These are phyloP conservation scores for Chrysosporium keratinophilum DNA, from an alignment of 2,329 filamentous ascomycete species.

Conservation along the genomic window DNA sequence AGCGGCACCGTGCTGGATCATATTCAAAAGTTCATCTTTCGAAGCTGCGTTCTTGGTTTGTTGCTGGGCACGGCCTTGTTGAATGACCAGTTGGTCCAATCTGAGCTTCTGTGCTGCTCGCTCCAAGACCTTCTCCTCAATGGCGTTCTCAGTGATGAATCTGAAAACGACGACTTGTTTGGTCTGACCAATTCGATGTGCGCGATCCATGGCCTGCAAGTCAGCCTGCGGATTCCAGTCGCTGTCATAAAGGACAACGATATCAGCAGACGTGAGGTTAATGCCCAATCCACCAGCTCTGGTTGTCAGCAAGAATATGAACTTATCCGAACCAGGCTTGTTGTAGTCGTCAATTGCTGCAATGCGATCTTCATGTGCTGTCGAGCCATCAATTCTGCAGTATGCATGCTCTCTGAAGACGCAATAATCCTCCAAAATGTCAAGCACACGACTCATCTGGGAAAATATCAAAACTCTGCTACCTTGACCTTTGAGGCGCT, in stretches of 20 bases:
- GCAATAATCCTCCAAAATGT: conserved; percentile 97
- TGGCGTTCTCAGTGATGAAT: conserved; percentile 95
- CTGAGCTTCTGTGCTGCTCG: conserved; percentile 93
- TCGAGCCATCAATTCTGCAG: conserved; percentile 93
- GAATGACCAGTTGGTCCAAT: conserved; percentile 92
- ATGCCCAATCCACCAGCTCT: conserved; percentile 93
- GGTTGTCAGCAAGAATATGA: conserved; percentile 89
- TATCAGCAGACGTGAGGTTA: conserved; percentile 89
- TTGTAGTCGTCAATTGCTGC: conserved; percentile 98
- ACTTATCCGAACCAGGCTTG: conserved; percentile 88
- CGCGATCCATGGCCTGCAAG: conserved; percentile 96
- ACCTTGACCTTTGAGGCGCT: conserved; percentile 70
- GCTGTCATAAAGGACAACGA: conserved; percentile 92
- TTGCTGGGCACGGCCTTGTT: conserved; percentile 87
- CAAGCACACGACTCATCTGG: conserved; percentile 93
- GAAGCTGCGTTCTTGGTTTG: conserved; percentile 84
- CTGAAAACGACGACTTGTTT: conserved; percentile 96
- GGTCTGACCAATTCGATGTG: conserved; percentile 95
- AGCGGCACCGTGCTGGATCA: conserved; percentile 99
- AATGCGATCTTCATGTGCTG: conserved; percentile 94
- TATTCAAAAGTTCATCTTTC: conserved; percentile 89
- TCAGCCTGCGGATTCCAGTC: conserved; percentile 99
- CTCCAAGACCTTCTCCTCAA: conserved; percentile 96
- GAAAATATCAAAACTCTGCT: conserved; percentile 98
- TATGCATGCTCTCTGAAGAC: conserved; percentile 93